Evolutionary conservation across 2,329 filamentous ascomycete species (phyloP), one percentile per base, ranked within the genome.

Genomic region (Beauveria asiatica): DNA sequence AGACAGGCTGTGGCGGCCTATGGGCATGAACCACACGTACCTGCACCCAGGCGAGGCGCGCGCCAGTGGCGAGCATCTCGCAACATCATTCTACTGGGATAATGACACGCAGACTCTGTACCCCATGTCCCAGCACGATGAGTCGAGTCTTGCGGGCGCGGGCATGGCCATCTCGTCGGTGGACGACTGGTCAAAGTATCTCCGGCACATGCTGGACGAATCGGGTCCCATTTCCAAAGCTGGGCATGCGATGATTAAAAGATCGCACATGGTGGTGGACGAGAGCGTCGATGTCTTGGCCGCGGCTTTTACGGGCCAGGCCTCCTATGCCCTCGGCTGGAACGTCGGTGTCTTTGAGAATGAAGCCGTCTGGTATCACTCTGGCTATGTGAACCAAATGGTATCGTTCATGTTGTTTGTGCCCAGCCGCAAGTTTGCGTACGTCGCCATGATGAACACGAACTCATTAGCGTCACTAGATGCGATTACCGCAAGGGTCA

Each of bases 11-110:
- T 79, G 77, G 72, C 58, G 62, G 7, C 76, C 76, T 0, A 69
- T 80, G 61, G 71, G 69, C 8, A 80, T 81, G 78, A 63, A 65
- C 17, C 69, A 74, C 58, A 77, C 76, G 1, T 74, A 68, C 30
- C 60, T 73, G 13, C 66, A 66, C 0, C 59, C 63, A 1, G 42
- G 60, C 7, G 67, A 73, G 49, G 64, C 65, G 3, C 48, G 51
- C 25, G 59, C 61, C 1, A 64, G 63, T 17, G 59, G 62, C 0
- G 58, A 64, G 1, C 21, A 62, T 4, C 67, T 80, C 10, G 75
- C 77, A 0, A 67, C 69, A 7, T 73, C 73, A 1, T 77, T 80
- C 49, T 67, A 67, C 50, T 77, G 72, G 65, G 61, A 73, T 7
- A 68, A 73, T 7, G 65, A 66, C 4, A 68, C 65, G 2, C 65